phyloP scores from a whole-genome alignment of 352 stramenopile genomes.

The Phytophthora tentaculata region DNA sequence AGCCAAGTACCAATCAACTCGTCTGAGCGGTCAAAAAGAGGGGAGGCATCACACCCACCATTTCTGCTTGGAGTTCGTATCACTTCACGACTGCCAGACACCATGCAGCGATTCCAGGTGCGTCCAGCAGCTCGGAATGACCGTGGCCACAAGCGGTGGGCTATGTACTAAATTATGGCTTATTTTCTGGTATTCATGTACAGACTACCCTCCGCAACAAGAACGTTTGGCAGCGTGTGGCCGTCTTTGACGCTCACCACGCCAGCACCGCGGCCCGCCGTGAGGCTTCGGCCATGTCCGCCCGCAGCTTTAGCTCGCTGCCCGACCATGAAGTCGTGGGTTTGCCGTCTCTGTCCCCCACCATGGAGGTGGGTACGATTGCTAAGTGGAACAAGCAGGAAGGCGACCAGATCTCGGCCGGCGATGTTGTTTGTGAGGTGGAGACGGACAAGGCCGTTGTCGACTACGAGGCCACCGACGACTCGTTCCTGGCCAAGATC shows the following conservation, averaged over 20 bases:
- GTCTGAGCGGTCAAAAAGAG: not conserved
- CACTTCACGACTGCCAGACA: conserved; percentile 33
- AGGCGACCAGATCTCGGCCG: conserved; percentile 91
- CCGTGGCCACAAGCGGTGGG: not conserved
- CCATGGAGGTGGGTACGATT: conserved; percentile 96
- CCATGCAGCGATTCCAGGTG: conserved; percentile 76
- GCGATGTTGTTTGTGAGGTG: conserved; percentile 94
- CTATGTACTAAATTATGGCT: not conserved
- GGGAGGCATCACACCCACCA: conserved; percentile 34
- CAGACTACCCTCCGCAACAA: conserved; percentile 61
- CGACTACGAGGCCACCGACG: conserved; percentile 97
- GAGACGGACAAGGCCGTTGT: conserved; percentile 99
- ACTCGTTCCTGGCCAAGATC: conserved; percentile 95
- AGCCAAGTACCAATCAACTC: conserved; percentile 5
- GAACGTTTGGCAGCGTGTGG: conserved; percentile 65
- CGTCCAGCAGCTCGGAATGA: conserved; percentile 12
- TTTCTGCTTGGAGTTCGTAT: conserved; percentile 35
- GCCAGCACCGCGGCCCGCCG: conserved; percentile 30
- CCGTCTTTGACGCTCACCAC: conserved; percentile 50
- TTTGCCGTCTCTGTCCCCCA: conserved; percentile 82
- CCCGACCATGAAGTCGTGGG: conserved; percentile 83
- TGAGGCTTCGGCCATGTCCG: conserved; percentile 28
- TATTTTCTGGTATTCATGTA: not conserved
- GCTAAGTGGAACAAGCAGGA: conserved; percentile 94
- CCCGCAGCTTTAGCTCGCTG: conserved; percentile 61